phyloP scores from a whole-genome alignment of 345 rosid genomes.

The Isatis tinctoria region DNA sequence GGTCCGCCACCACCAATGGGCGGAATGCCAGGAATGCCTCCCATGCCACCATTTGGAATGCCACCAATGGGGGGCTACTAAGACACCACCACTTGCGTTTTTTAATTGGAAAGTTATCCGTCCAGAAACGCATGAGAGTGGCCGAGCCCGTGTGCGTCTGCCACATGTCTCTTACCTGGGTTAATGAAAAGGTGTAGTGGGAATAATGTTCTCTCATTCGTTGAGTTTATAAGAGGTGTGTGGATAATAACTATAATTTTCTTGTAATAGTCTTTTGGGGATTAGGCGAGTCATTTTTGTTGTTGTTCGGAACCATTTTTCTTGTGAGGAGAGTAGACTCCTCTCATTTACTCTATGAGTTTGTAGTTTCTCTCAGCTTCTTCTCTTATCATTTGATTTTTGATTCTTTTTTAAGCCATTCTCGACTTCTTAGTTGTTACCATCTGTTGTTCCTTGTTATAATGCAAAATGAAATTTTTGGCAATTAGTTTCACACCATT shows the following conservation, averaged over 20 bases:
- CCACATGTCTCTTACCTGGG: background rate
- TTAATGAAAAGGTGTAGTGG: background rate
- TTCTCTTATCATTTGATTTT: background rate
- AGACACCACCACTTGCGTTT: background rate
- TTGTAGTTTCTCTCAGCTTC: background rate
- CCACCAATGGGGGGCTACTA: conserved; percentile 65
- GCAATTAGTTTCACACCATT: background rate
- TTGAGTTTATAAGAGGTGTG: background rate
- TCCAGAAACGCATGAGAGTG: background rate
- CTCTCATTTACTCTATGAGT: background rate
- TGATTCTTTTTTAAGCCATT: background rate
- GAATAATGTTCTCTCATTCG: background rate
- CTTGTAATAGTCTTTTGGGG: conserved; percentile 9
- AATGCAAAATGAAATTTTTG: too few species aligned
- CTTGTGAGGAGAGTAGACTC: background rate
- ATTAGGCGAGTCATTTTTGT: conserved; percentile 1
- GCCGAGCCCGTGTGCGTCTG: conserved; percentile 4
- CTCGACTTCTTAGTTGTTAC: background rate
- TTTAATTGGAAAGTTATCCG: background rate
- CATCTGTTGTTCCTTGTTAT: background rate
- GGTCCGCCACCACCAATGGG: conserved; percentile 46
- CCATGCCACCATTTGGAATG: conserved; percentile 75
- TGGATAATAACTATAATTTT: conserved; percentile 19
- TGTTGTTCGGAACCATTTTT: conserved; percentile 3
- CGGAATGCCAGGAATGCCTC: conserved; percentile 43